A percentile compares a stretch with the other conserved stretches of the same genome.
Evolutionary conservation across 2,329 filamentous ascomycete genomes (phyloP).

Genomic region (Beauveria sp.): DNA sequence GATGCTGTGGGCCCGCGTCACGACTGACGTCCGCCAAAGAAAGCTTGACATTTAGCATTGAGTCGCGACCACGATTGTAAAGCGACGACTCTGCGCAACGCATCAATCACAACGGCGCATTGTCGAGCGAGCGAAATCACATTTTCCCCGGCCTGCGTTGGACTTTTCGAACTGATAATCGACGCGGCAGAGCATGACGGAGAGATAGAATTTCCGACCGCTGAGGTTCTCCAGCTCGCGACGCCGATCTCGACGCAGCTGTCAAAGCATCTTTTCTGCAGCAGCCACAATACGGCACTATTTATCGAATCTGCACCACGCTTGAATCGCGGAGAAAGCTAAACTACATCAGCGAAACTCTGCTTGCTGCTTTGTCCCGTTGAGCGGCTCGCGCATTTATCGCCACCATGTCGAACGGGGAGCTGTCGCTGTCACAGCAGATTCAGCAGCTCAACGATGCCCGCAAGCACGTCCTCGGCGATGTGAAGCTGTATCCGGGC

Average conservation of each 20-base stretch:
- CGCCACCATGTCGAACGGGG: conserved; percentile 41
- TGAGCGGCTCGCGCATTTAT: background rate
- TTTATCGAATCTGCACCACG: background rate
- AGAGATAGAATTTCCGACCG: conserved; percentile 7
- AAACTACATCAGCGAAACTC: background rate
- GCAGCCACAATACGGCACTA: background rate
- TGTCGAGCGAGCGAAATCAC: background rate
- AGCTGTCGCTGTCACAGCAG: conserved; percentile 61
- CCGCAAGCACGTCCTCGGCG: conserved; percentile 78
- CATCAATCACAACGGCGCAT: background rate
- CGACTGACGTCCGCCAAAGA: conserved; percentile 6
- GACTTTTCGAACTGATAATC: background rate
- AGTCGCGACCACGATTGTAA: conserved; percentile 3
- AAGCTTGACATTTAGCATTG: conserved; percentile 1
- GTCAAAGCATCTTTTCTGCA: background rate
- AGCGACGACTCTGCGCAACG: background rate
- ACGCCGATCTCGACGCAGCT: conserved; percentile 3
- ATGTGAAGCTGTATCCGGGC: conserved; percentile 81
- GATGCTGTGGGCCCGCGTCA: conserved; percentile 7
- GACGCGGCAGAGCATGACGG: conserved; percentile 5
- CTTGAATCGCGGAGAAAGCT: background rate
- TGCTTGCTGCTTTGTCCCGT: background rate
- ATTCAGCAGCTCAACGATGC: conserved; percentile 84
- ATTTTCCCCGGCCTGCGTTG: background rate
- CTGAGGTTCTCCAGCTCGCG: conserved; percentile 3